Evolutionary conservation across 768 basidiomycete species (phyloP).

Genomic region (Boletus subparvulus): DNA sequence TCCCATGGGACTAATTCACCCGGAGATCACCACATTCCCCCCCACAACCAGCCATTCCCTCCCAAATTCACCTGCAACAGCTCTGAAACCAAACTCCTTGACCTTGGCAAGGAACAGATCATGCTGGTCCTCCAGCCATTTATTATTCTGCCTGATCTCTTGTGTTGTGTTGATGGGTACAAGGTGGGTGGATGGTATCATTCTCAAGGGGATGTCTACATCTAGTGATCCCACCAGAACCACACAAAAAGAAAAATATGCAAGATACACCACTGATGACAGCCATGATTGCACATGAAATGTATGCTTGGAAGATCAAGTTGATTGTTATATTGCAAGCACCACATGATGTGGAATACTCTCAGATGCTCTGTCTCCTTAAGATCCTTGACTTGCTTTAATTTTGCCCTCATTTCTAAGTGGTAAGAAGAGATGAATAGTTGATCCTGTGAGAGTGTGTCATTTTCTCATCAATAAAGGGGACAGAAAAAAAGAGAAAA

Average conservation of each 20-base stretch:
- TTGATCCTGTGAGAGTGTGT: slow-evolving; percentile 61
- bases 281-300: slow-evolving; percentile 98
- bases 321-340: slow-evolving; percentile 84
- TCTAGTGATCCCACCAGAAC: background rate
- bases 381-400: slow-evolving; percentile 79
- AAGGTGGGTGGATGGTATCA: slow-evolving; percentile 86
- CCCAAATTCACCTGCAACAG: slow-evolving; percentile 69
- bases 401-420: slow-evolving; percentile 74
- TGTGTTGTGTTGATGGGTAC: slow-evolving; percentile 83
- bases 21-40: background rate
- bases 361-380: slow-evolving; percentile 74
- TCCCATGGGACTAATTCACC: background rate
- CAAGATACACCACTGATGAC: slow-evolving; percentile 71
- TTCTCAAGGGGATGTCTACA: slow-evolving; percentile 83
- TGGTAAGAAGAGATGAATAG: slow-evolving; percentile 87
- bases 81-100: slow-evolving; percentile 64
- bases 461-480: background rate
- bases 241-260: background rate
- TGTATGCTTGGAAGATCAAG: slow-evolving; percentile 92
- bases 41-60: slow-evolving; percentile 51
- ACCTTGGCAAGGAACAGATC: slow-evolving; percentile 79
- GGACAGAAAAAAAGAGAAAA: slow-evolving; percentile 8
- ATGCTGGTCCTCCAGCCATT: slow-evolving; percentile 77
- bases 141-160: slow-evolving; percentile 87
- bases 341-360: slow-evolving; percentile 93